Percentiles rank a stretch among this genome's conserved stretches.
Conservation (phyloP, 306 rosid species). For the Gynostemma pentaphyllum region DNA sequence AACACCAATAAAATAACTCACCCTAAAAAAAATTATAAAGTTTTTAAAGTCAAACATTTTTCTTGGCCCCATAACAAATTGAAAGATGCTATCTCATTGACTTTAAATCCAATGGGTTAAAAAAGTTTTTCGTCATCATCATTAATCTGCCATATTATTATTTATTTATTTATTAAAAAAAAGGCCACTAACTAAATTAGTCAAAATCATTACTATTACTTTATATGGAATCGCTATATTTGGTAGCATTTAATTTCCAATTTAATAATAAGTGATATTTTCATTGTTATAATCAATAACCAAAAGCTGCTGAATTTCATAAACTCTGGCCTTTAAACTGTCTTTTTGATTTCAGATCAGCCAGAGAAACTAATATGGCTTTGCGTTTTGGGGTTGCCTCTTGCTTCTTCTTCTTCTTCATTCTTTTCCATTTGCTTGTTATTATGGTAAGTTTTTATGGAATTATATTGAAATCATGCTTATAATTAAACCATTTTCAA, state of each 20-base stretch:
- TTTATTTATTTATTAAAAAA: conserved; percentile 1
- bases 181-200: not conserved
- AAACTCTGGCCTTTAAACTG: conserved; percentile 3
- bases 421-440: not conserved
- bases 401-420: conserved; percentile 2
- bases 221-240: not conserved
- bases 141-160: too few relatives aligned
- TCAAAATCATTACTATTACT: conserved; percentile 1
- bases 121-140: conserved; percentile 1
- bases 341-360: conserved; percentile 2
- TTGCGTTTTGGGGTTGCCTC: conserved; percentile 2
- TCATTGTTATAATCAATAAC: not conserved
- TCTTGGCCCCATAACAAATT: not conserved
- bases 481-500: not conserved
- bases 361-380: conserved; percentile 1
- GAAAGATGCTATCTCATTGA: not conserved
- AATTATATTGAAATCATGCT: not conserved
- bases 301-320: conserved; percentile 1
- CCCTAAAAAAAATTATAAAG: not conserved
- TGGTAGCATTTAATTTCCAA: conserved; percentile 5
- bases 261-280: conserved; percentile 2
- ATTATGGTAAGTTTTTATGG: not conserved
- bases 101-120: not conserved
- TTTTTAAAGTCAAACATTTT: not conserved
- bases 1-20: not conserved